Evolutionary conservation across 2,329 filamentous ascomycete genomes (phyloP).

Genomic region (Exophiala bonariae): DNA sequence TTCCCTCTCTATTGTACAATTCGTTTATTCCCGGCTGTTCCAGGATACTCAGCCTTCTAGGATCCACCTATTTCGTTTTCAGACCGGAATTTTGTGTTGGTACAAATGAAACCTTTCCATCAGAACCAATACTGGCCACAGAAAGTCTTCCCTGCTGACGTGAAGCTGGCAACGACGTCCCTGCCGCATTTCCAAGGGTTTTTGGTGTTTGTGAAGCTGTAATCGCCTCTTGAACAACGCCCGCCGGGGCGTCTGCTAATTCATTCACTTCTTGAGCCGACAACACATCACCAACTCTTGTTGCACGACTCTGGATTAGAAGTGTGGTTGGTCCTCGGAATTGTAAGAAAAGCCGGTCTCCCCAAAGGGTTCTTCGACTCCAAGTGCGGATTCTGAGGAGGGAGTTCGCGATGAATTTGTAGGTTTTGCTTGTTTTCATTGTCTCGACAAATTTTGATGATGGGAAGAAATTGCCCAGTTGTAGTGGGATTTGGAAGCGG

Average conservation of each 20-base stretch:
- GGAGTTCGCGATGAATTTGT: conserved; percentile 66
- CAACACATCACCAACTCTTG: conserved; percentile 74
- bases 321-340: conserved; percentile 86
- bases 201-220: conserved; percentile 20
- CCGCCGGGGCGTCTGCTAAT: conserved; percentile 78
- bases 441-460: conserved; percentile 71
- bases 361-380: conserved; percentile 82
- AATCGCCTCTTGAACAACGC: conserved; percentile 63
- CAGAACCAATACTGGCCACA: conserved; percentile 56
- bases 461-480: conserved; percentile 64
- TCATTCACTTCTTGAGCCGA: conserved; percentile 81
- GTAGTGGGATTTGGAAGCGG: conserved; percentile 74
- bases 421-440: conserved; percentile 70
- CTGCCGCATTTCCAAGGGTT: conserved; percentile 19
- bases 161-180: conserved; percentile 30
- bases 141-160: conserved; percentile 34
- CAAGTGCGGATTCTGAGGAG: conserved; percentile 73
- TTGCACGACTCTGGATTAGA: conserved; percentile 82
- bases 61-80: conserved; percentile 33
- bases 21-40: no score
- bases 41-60: no score
- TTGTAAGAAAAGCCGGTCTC: conserved; percentile 85
- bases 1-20: no score
- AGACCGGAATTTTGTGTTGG: conserved; percentile 36
- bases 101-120: conserved; percentile 68